Percentiles rank a stretch among this genome's conserved stretches.
phyloP scores from a whole-genome alignment of 148 eudicot genomes.

The Dianthus caryophyllus region DNA sequence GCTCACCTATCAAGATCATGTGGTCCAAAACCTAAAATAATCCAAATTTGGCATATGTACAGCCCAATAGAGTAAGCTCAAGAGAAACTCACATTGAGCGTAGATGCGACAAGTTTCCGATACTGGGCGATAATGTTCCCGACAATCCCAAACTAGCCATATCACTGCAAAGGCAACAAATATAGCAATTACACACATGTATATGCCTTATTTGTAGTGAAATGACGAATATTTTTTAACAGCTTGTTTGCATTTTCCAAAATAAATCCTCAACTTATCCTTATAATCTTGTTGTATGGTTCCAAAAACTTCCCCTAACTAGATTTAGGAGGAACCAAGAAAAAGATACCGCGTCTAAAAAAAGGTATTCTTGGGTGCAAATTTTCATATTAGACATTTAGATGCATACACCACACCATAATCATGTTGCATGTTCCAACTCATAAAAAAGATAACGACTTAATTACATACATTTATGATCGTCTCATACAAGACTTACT shows the following conservation, averaged over 20 bases:
- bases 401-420: too few species aligned
- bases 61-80: neutral
- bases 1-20: too few species aligned
- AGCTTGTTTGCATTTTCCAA: neutral
- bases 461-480: too few species aligned
- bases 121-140: constrained; percentile 74
- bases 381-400: too few species aligned
- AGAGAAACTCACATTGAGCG: constrained; percentile 53
- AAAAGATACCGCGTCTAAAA: too few species aligned
- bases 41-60: too few species aligned
- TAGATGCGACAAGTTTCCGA: constrained; percentile 80
- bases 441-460: too few species aligned
- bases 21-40: too few species aligned
- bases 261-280: neutral
- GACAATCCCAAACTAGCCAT: constrained; percentile 74
- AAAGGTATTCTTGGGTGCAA: too few species aligned
- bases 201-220: neutral
- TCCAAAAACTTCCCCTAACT: neutral
- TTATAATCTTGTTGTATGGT: neutral
- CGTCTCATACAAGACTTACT: too few species aligned
- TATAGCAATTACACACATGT: constrained; percentile 11
- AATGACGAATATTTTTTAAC: neutral
- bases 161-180: constrained; percentile 39
- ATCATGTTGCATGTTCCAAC: too few species aligned
- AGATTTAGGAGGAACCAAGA: neutral